Base-by-base conservation (phyloP, 495 filamentous ascomycete species). In the Hypoxylon lenormandii region DNA sequence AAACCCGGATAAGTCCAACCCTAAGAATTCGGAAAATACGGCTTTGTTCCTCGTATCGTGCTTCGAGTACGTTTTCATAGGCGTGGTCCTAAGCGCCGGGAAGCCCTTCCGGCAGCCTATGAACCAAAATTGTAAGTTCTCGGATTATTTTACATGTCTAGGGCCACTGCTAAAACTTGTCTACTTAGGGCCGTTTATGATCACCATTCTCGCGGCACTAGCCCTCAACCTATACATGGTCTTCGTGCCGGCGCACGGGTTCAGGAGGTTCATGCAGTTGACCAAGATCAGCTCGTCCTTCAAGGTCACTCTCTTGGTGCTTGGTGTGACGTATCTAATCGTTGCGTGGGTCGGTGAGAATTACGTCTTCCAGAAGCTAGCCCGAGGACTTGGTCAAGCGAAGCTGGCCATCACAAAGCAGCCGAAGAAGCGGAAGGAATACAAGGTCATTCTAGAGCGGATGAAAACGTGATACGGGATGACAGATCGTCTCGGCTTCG, bases 21-120 rank as follows among this genome's bases (percentile, higher is more conserved):
- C 94, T 51, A 81, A 87, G 57, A 98, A 98, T 71, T 97, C 93
- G 11, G 90, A 97, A 74, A 97, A 98, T 69, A 96, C 93, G 0
- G 86, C 89, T 0, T 80, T 99, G 15, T 99, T 97, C 79, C 79
- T 97, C 46, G 80, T 93, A 19, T 96, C 92, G 0, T 96, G 92
- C 70, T 98, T 91, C 73, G 94, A 98, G 77, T 99, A 99, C 78
- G 94, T 95, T 40, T 82, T 97, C 33, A 87, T 92, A 1, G 96
- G 90, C 12, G 83, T 97, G 58, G 90, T 98, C 12, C 83, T 98
- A 12, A 97, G 90, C 69, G 91, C 94, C 43, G 96, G 96, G 5
- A 86, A 86, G 15, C 96, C 96, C 7, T 99, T 96, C 78, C 83
- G 96, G 50, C 91, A 93, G 72, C 81, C 88, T 8, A 93, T 96